Evolutionary conservation across 2,329 filamentous ascomycete genomes (phyloP).

Genomic region (Curvularia hawaiiensis): DNA sequence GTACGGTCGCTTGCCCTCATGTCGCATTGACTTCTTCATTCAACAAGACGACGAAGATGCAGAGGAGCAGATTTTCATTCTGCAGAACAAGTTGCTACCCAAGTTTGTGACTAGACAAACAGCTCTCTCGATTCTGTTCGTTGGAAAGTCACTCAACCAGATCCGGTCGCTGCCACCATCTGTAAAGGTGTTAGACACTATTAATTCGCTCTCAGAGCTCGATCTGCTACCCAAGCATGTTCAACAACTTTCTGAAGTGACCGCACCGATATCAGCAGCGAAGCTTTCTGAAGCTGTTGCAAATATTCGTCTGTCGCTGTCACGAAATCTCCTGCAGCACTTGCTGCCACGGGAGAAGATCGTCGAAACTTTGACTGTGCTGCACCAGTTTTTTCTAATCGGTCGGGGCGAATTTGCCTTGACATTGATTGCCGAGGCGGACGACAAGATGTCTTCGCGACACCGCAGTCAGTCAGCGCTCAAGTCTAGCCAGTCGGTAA

Average conservation of each 20-base stretch:
- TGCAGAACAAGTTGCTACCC: constrained; percentile 65
- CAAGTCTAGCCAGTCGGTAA: constrained; percentile 57
- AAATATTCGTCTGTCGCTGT: constrained; percentile 79
- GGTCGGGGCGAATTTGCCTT: constrained; percentile 90
- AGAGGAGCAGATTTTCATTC: constrained; percentile 36
- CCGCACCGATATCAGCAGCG: constrained; percentile 74
- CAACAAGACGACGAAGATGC: constrained; percentile 43
- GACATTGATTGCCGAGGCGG: constrained; percentile 82
- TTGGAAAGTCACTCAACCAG: constrained; percentile 87
- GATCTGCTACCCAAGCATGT: constrained; percentile 72
- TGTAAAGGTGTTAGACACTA: constrained; percentile 33
- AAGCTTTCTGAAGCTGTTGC: constrained; percentile 74
- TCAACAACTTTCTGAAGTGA: constrained; percentile 68
- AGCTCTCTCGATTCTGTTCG: constrained; percentile 84
- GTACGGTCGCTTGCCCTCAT: constrained; percentile 80
- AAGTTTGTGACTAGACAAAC: constrained; percentile 77
- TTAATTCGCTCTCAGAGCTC: constrained; percentile 53
- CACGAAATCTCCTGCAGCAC: constrained; percentile 80
- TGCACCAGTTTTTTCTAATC: constrained; percentile 87
- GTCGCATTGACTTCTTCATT: constrained; percentile 87
- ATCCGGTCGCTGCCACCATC: constrained; percentile 59
- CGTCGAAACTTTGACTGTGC: constrained; percentile 73
- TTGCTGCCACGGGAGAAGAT: constrained; percentile 80
- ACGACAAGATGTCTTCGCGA: constrained; percentile 75
- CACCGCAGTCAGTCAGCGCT: constrained; percentile 58